Percentiles rank a stretch among this genome's conserved stretches.
Conservation (phyloP, 2,329 filamentous ascomycete species). For the Pleurostoma richardsiae region DNA sequence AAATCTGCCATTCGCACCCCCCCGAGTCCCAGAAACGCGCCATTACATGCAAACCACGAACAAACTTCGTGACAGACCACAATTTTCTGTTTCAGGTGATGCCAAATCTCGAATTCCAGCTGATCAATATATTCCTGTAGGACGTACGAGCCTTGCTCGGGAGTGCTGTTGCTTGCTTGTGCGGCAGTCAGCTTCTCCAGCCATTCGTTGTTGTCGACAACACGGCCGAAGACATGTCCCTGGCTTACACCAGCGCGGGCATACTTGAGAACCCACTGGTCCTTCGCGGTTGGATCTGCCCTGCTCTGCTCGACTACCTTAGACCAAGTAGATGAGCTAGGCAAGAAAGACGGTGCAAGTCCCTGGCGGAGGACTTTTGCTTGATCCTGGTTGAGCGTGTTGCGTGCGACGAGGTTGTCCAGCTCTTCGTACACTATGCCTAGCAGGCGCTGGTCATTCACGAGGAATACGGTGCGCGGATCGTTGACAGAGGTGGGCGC, state of each 20-base stretch:
- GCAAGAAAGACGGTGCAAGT: neutral
- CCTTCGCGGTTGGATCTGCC: neutral
- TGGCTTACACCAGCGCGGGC: slow-evolving; percentile 1
- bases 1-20: neutral
- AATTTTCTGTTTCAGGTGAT: neutral
- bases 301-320: slow-evolving; percentile 1
- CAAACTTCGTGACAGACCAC: neutral
- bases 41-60: slow-evolving; percentile 1
- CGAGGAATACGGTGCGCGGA: neutral
- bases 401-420: neutral
- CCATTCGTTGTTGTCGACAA: neutral
- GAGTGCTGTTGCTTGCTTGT: neutral
- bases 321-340: slow-evolving; percentile 1
- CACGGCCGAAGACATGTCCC: slow-evolving; percentile 1
- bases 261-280: slow-evolving; percentile 2
- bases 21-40: slow-evolving; percentile 1
- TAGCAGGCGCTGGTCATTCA: slow-evolving; percentile 1
- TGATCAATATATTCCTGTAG: slow-evolving; percentile 2
- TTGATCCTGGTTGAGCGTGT: neutral
- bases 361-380: neutral
- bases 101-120: neutral
- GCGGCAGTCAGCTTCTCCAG: neutral
- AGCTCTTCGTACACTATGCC: slow-evolving; percentile 1
- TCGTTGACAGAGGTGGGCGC: slow-evolving; percentile 1
- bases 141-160: slow-evolving; percentile 1